phyloP scores from a whole-genome alignment of 345 rosid genomes.

The Firmiana major region DNA sequence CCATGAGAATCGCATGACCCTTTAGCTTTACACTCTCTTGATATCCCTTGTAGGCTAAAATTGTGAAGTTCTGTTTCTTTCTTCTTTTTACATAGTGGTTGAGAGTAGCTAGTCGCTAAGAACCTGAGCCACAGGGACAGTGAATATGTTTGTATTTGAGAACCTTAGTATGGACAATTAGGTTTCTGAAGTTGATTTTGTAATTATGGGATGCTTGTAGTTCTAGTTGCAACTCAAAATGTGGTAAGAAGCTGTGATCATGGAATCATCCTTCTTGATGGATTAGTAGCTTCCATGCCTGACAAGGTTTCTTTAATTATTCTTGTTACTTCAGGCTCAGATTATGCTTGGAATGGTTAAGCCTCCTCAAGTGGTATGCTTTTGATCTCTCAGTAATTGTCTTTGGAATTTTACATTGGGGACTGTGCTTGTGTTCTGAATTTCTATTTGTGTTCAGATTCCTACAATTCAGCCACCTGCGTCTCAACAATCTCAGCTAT shows the following conservation, averaged over 20 bases:
- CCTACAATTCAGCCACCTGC: constrained; percentile 59
- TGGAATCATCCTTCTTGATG: not conserved
- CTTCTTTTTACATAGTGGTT: not conserved
- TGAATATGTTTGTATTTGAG: not conserved
- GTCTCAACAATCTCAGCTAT: constrained; percentile 53
- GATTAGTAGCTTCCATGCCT: not conserved
- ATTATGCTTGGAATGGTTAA: constrained; percentile 99
- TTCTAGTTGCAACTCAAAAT: not conserved
- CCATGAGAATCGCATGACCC: not conserved
- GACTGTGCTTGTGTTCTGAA: constrained; percentile 10
- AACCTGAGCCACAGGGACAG: not conserved
- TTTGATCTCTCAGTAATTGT: constrained; percentile 9
- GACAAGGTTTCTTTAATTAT: constrained; percentile 5
- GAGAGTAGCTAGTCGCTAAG: not conserved
- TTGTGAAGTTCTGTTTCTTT: not conserved
- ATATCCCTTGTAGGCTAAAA: not conserved
- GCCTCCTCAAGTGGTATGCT: constrained; percentile 79
- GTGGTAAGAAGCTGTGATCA: not conserved
- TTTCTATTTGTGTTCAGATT: constrained; percentile 38
- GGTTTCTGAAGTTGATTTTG: not conserved
- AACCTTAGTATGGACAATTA: not conserved
- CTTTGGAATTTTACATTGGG: constrained; percentile 6
- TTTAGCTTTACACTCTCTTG: not conserved
- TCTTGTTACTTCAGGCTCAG: constrained; percentile 61
- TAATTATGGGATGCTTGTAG: not conserved